Base-by-base conservation (phyloP, 140 eudicot species). In the Anethum foeniculum region DNA sequence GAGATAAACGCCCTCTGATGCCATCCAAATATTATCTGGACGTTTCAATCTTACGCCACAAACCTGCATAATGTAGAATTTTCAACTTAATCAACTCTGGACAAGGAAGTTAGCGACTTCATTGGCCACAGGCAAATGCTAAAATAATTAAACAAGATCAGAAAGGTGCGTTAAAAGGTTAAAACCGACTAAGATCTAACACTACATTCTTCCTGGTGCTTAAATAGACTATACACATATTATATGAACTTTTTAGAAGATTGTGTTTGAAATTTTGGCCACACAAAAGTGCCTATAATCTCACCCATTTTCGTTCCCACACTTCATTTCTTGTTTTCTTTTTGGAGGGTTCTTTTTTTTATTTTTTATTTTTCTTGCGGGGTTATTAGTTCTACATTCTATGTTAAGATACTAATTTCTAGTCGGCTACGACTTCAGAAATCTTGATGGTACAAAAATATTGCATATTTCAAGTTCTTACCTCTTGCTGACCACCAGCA, bases 401-500 rank as follows among this genome's bases (percentile, higher is more conserved):
- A 15, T 32, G 74, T 28, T 14, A 30, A 68, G 38, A 16, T 76
- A 27, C 27, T 27, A 7, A 76, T 27, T 27, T 18, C 23, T 48
- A 49, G 43, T 32, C n/a, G 4, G 3, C 36, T 2, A 3, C n/a
- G 32, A 68, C 43, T 27, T 13, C 19, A 44, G 15, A 74, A 44
- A 7, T 12, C 38, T 8, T 12, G 16, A 44, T 25, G 23, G 78
- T 10, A 74, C 78, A 36, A 25, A 10, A 10, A 10, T 62, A 2
- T 10, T 46, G 78, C 38, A 12, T 27, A 15, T 3, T 32, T 77
- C 39, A 44, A 74, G 32, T 54, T 77, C 47, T 77, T 11, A 77
- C 80, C 80, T 77, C 97, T 86, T 92, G 98, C 86, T 94, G 98
- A 38, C 97, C 94, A 7, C 98, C 98, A 78, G 97, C 97, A 73